These are phyloP conservation scores for Tetrahymena borealis DNA, from an alignment of 73 alveolate species.

Conservation along the genomic window DNA sequence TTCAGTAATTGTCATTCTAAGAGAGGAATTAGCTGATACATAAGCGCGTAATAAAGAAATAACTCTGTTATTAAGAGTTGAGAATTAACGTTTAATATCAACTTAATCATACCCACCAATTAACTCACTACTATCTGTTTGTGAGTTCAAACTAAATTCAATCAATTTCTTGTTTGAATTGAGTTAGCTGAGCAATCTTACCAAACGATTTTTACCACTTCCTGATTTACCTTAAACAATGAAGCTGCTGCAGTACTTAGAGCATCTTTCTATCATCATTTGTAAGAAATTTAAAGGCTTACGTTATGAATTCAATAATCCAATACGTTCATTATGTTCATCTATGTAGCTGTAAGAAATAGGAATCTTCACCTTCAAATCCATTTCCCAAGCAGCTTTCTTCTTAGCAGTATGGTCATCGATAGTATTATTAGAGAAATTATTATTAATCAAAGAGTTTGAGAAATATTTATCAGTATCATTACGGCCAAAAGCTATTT, in stretches of 20 bases:
- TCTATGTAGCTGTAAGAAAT: not conserved
- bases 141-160: conserved; percentile 1
- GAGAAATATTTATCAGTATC: not conserved
- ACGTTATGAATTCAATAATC: not conserved
- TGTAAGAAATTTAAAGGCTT: not conserved
- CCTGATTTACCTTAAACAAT: conserved; percentile 8
- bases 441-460: not conserved
- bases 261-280: not conserved
- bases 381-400: conserved; percentile 3
- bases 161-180: conserved; percentile 1
- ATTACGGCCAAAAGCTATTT: not conserved
- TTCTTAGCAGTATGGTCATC: not conserved
- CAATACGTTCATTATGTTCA: not conserved
- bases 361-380: not conserved
- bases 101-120: conserved; percentile 22
- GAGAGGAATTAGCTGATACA: not conserved
- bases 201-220: conserved; percentile 16
- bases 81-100: not conserved
- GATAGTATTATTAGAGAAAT: not conserved
- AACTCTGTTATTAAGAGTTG: not conserved
- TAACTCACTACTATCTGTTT: conserved; percentile 30
- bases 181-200: conserved; percentile 2
- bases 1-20: not conserved
- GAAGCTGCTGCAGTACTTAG: not conserved
- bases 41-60: not conserved